These are phyloP conservation scores for Parathielavia hyrcaniae DNA, from an alignment of 495 filamentous ascomycete genomes.

Conservation along the genomic window DNA sequence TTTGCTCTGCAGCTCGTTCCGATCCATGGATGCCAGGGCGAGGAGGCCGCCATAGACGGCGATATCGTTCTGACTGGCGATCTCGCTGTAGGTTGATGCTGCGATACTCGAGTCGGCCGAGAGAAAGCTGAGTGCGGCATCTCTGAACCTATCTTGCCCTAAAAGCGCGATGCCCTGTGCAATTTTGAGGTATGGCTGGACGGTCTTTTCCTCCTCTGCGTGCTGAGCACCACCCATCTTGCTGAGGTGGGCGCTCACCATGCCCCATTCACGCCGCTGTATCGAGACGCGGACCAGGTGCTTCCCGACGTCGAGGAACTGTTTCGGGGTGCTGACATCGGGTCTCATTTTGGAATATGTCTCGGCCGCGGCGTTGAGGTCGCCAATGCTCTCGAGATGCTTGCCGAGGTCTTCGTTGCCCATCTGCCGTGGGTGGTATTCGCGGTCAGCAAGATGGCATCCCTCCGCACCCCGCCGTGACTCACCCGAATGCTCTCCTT, in stretches of 20 bases:
- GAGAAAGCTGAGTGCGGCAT: constrained; percentile 71
- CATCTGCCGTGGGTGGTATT: constrained; percentile 28
- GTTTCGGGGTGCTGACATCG: constrained; percentile 41
- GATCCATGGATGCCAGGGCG: constrained; percentile 83
- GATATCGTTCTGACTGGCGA: constrained; percentile 78
- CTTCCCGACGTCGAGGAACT: constrained; percentile 40
- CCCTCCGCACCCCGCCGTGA: constrained; percentile 2
- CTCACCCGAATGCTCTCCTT: constrained; percentile 93
- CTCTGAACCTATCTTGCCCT: constrained; percentile 55
- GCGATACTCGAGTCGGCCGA: constrained; percentile 46
- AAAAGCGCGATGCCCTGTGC: constrained; percentile 67
- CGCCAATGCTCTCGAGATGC: constrained; percentile 41
- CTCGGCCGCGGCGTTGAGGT: constrained; percentile 37
- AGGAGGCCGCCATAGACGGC: constrained; percentile 88
- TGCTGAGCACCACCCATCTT: constrained; percentile 53
- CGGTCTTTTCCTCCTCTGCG: constrained; percentile 52
- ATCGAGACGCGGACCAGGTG: constrained; percentile 41
- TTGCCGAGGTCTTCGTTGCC: constrained; percentile 46
- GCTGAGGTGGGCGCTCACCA: constrained; percentile 58
- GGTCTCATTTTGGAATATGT: constrained; percentile 43
- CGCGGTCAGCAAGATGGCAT: neutral
- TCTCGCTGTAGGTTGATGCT: constrained; percentile 58
- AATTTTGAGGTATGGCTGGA: constrained; percentile 60
- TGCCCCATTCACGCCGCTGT: constrained; percentile 42
- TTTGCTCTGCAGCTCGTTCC: constrained; percentile 60